Evolutionary conservation across 1,284 basidiomycete genomes (phyloP), one percentile per base, ranked within the genome.

Genomic region (Tilletia indica): DNA sequence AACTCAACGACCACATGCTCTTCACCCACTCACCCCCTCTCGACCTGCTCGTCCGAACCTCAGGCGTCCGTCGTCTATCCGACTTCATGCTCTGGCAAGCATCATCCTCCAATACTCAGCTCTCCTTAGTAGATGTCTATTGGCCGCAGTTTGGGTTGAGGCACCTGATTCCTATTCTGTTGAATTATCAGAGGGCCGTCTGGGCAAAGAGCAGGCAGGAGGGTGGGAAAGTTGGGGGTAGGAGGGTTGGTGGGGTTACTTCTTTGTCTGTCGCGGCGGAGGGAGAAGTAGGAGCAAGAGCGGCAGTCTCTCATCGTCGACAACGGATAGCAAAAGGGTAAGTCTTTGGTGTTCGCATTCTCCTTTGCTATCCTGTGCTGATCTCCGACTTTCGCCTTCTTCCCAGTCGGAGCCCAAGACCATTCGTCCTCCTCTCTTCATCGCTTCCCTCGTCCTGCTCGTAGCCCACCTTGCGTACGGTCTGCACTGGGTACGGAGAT

Each of bases 71-170:
- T 68, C 89, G 96, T 2, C 85, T 99, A 25, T 94, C 93, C 82
- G 94, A 97, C 82, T 99, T 91, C 82, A 86, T 98, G 84, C 89
- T 96, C 34, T 98, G 94, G 95, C 95, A 97, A 90, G 93, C 92
- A 71, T 72, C 89, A 80, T 47, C 64, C 19, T 9, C 64, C 8
- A 34, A 91, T 76, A 93, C 93, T 0, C 93, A 95, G 77, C 86
- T 99, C n/a, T 93, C 97, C 83, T 96, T 97, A 85, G 89, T 91
- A n/a, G 86, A 90, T 45, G 89, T 89, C 0, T 96, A 92, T 83
- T 99, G 97, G 97, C 97, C 97, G 0, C 91, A 95, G 72, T 97
- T 98, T 83, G 93, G 94, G 2, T 83, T 98, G 4, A 87, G 89
- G 70, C 93, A 99, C 78, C 89, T 97, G 81, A 85, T 94, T 31